phyloP scores from a whole-genome alignment of 768 basidiomycete species.

The Mycena rosella region DNA sequence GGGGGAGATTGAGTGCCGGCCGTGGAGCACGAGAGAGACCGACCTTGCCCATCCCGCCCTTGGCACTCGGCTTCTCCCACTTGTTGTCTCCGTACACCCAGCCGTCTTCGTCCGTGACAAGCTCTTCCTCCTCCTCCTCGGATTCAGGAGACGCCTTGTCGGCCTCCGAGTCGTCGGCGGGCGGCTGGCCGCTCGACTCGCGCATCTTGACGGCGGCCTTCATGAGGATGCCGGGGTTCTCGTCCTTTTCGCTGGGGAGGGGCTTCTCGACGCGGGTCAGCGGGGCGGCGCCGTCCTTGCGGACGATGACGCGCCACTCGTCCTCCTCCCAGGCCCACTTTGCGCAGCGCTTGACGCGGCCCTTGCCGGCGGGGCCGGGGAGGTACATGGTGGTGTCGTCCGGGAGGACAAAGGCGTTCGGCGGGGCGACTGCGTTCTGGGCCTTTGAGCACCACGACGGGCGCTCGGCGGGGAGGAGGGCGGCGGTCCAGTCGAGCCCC shows the following conservation, averaged over 20 bases:
- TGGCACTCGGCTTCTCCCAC: slow-evolving; percentile 84
- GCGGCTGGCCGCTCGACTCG: slow-evolving; percentile 44
- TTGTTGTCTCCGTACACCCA: slow-evolving; percentile 98
- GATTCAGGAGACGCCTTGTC: slow-evolving; percentile 47
- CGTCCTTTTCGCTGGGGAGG: slow-evolving; percentile 65
- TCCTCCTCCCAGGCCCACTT: slow-evolving; percentile 92
- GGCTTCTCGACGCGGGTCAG: slow-evolving; percentile 70
- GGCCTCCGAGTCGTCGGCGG: slow-evolving; percentile 36
- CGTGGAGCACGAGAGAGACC: slow-evolving; percentile 25
- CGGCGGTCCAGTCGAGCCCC: slow-evolving; percentile 96
- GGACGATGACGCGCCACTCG: slow-evolving; percentile 87
- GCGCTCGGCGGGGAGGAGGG: slow-evolving; percentile 89
- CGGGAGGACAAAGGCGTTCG: slow-evolving; percentile 76
- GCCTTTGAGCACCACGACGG: slow-evolving; percentile 84
- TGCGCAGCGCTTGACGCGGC: slow-evolving; percentile 76
- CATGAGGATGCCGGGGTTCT: slow-evolving; percentile 60
- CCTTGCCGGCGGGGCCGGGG: slow-evolving; percentile 54
- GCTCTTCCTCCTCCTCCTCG: slow-evolving; percentile 61
- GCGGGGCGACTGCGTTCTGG: slow-evolving; percentile 75
- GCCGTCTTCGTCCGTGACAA: slow-evolving; percentile 84
- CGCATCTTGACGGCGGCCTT: slow-evolving; percentile 68
- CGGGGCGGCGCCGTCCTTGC: slow-evolving; percentile 61
- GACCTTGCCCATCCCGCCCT: slow-evolving; percentile 90
- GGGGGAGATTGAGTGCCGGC: slow-evolving; percentile 16
- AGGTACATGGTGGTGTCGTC: slow-evolving; percentile 71